These are phyloP conservation scores for Clarkia xantiana DNA, from an alignment of 345 rosid genomes.

Conservation along the genomic window DNA sequence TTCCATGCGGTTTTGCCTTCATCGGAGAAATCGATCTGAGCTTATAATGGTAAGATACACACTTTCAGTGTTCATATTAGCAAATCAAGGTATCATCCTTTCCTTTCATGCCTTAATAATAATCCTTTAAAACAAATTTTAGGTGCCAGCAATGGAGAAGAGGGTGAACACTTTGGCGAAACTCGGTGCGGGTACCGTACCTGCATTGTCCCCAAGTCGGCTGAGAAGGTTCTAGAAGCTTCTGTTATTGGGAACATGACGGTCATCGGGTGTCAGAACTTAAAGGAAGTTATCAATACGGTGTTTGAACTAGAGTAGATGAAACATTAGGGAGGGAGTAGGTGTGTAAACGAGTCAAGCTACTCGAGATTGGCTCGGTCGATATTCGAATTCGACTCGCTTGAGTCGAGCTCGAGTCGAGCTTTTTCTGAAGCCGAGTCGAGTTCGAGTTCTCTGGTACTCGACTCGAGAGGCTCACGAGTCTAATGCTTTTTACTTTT, in stretches of 20 bases:
- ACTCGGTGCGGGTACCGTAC: constrained; percentile 59
- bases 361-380: too few species aligned
- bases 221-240: constrained; percentile 27
- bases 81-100: too few species aligned
- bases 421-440: too few species aligned
- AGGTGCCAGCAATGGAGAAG: constrained; percentile 81
- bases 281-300: constrained; percentile 51
- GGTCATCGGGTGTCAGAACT: constrained; percentile 54
- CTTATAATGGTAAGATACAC: constrained; percentile 47
- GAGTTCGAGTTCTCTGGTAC: too few species aligned
- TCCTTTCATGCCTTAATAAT: too few species aligned
- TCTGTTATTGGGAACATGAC: constrained; percentile 22
- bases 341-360: too few species aligned
- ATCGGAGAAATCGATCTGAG: constrained; percentile 89
- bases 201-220: constrained; percentile 62
- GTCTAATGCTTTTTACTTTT: too few species aligned
- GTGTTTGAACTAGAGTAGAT: constrained; percentile 35
- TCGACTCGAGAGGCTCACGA: too few species aligned
- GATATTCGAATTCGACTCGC: too few species aligned
- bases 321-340: too few species aligned
- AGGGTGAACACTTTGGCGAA: constrained; percentile 58
- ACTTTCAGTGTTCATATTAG: background rate
- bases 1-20: constrained; percentile 64
- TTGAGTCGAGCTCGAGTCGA: too few species aligned
- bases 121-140: background rate